Evolutionary conservation across 1,284 basidiomycete genomes (phyloP), one percentile per base, ranked within the genome.

Genomic region (Trametes polyzona): DNA sequence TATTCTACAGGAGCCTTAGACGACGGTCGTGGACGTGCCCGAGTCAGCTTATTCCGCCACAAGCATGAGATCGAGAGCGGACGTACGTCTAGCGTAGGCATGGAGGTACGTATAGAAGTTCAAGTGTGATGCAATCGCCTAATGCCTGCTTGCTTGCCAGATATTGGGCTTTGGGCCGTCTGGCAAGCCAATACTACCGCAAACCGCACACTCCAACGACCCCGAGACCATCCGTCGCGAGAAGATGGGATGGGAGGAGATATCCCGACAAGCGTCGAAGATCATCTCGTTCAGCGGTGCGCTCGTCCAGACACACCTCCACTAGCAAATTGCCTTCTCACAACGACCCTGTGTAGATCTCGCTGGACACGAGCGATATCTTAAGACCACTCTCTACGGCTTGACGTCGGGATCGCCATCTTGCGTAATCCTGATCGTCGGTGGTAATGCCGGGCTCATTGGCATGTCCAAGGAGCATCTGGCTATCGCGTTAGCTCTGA

Each of bases 391-490:
- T 5, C 77, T 99, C 42, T 98, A 96, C 66, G 96, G 96, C 0
- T 75, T 98, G 58, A 97, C 96, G 0, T 96, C 95, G 8, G 94
- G 93, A 30, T 87, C 94, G 1, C 95, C 96, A 0, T 97, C 97
- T 55, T 97, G 95, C 73, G 95, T 98, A 16, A 88, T 98, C 64
- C 80, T 99, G 49, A 96, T 98, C 78, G 93, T 99, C 11, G 97
- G 96, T 27, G 96, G 88, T 1, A 99, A 99, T 71, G 96, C 97
- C 1, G 90, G 90, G 7, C 73, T 99, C 47, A 97, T 98, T 57
- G 97, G 97, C 43, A 98, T 98, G 96, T 95, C 93, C 26, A 98
- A 98, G 72, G 95, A 96, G 71, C 96, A 98, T 73, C 78, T 98
- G 12, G 95, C 96, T 1, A 96, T 99, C 55, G 90, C 96, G 0